A percentile compares a stretch with the other conserved stretches of the same genome.
These are phyloP conservation scores for Triticum timopheevii DNA, from an alignment of 176 grass and related monocot species.

Conservation along the genomic window DNA sequence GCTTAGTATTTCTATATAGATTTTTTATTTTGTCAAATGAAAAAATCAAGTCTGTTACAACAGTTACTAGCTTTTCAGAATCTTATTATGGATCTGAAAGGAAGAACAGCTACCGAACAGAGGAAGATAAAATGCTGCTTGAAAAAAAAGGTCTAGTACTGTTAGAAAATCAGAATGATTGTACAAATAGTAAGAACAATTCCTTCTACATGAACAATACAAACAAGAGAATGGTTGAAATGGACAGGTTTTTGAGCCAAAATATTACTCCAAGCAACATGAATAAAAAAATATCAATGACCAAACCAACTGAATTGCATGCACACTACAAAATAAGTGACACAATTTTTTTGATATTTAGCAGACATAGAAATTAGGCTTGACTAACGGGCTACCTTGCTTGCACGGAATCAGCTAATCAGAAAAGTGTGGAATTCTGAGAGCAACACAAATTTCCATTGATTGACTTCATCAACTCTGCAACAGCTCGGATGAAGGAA, in stretches of 20 bases:
- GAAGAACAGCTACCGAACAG: neutral
- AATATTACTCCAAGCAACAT: neutral
- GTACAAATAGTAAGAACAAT: neutral
- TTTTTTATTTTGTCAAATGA: too few species aligned
- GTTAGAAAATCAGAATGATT: neutral
- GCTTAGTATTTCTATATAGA: too few species aligned
- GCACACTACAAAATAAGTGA: neutral
- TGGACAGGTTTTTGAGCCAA: neutral
- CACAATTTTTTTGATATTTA: neutral
- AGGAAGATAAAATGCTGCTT: neutral
- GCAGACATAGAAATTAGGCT: neutral
- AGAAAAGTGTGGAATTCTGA: neutral
- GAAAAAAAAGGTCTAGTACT: neutral
- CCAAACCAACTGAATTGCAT: neutral
- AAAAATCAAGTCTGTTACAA: too few species aligned
- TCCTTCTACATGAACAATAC: neutral
- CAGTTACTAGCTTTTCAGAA: too few species aligned
- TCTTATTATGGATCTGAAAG: neutral
- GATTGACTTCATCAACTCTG: neutral
- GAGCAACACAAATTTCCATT: neutral
- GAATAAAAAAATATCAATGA: neutral
- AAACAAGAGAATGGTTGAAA: neutral
- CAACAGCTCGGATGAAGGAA: neutral
- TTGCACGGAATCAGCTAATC: neutral
- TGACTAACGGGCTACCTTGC: neutral